Percentiles rank a stretch among this genome's conserved stretches.
These are phyloP conservation scores for Claviceps quebecensis DNA, from an alignment of 2,329 filamentous ascomycete genomes.

Conservation along the genomic window DNA sequence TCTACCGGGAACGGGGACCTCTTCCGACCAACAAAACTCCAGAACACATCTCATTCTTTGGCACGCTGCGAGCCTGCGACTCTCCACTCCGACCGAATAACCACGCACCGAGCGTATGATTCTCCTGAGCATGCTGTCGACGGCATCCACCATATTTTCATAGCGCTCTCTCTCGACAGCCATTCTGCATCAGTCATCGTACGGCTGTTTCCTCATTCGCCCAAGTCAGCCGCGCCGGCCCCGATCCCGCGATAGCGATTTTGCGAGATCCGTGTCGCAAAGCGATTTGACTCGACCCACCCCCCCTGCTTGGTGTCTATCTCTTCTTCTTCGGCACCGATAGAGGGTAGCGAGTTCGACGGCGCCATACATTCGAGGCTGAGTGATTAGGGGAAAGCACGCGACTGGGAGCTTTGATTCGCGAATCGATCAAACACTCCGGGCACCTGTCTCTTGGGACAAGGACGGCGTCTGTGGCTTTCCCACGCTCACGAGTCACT, in stretches of 20 bases:
- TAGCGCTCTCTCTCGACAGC: not conserved
- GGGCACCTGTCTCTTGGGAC: not conserved
- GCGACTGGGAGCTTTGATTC: slow-evolving; percentile 8
- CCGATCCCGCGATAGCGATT: not conserved
- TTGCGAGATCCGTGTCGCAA: not conserved
- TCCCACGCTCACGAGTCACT: not conserved
- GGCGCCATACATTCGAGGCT: slow-evolving; percentile 7
- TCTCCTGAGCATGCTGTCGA: slow-evolving; percentile 2
- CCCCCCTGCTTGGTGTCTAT: not conserved
- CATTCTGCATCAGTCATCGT: not conserved
- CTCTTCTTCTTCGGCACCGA: not conserved
- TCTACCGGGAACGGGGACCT: not conserved
- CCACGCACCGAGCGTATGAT: not conserved
- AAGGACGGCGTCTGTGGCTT: not conserved
- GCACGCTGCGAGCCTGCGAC: not conserved
- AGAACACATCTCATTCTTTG: slow-evolving; percentile 1
- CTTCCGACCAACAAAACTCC: not conserved
- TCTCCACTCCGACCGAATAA: slow-evolving; percentile 1
- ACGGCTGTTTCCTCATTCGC: not conserved
- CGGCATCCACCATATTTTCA: not conserved
- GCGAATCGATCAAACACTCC: not conserved
- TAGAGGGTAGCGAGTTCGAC: slow-evolving; percentile 11
- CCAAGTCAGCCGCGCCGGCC: not conserved
- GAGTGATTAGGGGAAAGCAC: slow-evolving; percentile 9
- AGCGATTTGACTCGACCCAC: not conserved